Evolutionary conservation across 2,329 filamentous ascomycete species (phyloP), one percentile per base, ranked within the genome.

Genomic region (Aspergillus persii): DNA sequence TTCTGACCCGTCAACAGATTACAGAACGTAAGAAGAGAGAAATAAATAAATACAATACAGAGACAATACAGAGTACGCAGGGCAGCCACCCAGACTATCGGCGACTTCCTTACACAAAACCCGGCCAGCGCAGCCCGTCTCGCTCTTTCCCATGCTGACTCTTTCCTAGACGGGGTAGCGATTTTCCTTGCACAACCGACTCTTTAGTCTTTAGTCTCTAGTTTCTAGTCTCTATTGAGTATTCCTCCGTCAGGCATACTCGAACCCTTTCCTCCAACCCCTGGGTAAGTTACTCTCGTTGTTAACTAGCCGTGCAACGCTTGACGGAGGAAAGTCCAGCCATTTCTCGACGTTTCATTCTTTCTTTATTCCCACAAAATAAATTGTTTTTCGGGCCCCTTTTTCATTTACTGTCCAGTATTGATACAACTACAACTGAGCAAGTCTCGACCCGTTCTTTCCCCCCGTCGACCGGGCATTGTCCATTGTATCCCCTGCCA

Each of bases 141-240:
- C 53, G 18, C 41, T 48, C 18, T 50, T 41, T 30, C 50, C 31
- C 41, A 53, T 44, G 48, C 47, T 36, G 51, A 54, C 49, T 54
- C 26, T 33, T 36, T 50, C 29, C 51, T 50, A 31, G 31, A 50
- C 50, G 27, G 11, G 49, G 57, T 47, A 59, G 57, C 12, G 57
- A 59, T 56, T 56, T 46, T 48, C 53, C 46, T 33, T 52, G 27
- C 36, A 48, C 33, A 18, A 48, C n/a, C 41, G 36, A 15, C 31
- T 31, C 15, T 54, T 29, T 47, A 23, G 18, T 23, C 18, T 23
- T 23, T 23, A 23, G 18, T 23, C 18, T 23, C 18, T 23, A 23
- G n/a, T n/a, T n/a, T n/a, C n/a, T 23, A 23, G 18, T 23, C 18
- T 23, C 18, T 23, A 23, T 23, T 23, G 18, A 23, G 18, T 23